Conservation (phyloP, 2,329 filamentous ascomycete genomes). For the Thermomyces lanuginosus region DNA sequence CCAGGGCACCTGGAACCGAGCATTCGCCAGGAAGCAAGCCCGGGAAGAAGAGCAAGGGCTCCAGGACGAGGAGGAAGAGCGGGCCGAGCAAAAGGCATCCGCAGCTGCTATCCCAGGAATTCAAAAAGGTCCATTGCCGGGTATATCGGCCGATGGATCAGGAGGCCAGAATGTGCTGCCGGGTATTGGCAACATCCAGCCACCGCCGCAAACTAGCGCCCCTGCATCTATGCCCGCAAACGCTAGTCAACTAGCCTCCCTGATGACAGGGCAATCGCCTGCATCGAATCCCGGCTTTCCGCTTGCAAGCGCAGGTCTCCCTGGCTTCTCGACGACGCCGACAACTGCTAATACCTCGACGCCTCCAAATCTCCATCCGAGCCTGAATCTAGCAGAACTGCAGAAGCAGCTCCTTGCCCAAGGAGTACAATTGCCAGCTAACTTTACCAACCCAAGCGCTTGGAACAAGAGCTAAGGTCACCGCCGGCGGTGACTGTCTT, state of each 20-base stretch:
- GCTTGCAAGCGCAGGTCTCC: slow-evolving; percentile 19
- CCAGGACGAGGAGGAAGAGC: slow-evolving; percentile 81
- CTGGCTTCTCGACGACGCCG: slow-evolving; percentile 24
- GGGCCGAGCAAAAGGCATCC: slow-evolving; percentile 73
- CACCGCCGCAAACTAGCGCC: slow-evolving; percentile 17
- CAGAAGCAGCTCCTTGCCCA: slow-evolving; percentile 23
- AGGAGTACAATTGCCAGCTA: slow-evolving; percentile 20
- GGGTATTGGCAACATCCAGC: slow-evolving; percentile 31
- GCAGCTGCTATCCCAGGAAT: slow-evolving; percentile 37
- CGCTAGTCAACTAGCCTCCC: slow-evolving; percentile 24
- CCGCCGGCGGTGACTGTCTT: slow-evolving; percentile 9
- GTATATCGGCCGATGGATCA: slow-evolving; percentile 29
- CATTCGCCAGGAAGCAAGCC: slow-evolving; percentile 58
- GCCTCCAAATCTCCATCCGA: slow-evolving; percentile 19
- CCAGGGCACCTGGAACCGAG: slow-evolving; percentile 82
- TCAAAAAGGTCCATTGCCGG: slow-evolving; percentile 44
- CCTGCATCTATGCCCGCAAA: slow-evolving; percentile 34
- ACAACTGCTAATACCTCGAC: slow-evolving; percentile 34
- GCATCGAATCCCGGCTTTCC: slow-evolving; percentile 11
- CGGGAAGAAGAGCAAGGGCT: slow-evolving; percentile 85
- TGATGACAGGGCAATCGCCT: slow-evolving; percentile 32
- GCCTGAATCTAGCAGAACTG: slow-evolving; percentile 21
- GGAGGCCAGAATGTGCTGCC: slow-evolving; percentile 26
- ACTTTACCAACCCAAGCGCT: slow-evolving; percentile 24
- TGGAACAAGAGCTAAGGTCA: slow-evolving; percentile 18